Evolutionary conservation across 1,284 basidiomycete genomes (phyloP), one percentile per base, ranked within the genome.

Genomic region (Trametes sp.): DNA sequence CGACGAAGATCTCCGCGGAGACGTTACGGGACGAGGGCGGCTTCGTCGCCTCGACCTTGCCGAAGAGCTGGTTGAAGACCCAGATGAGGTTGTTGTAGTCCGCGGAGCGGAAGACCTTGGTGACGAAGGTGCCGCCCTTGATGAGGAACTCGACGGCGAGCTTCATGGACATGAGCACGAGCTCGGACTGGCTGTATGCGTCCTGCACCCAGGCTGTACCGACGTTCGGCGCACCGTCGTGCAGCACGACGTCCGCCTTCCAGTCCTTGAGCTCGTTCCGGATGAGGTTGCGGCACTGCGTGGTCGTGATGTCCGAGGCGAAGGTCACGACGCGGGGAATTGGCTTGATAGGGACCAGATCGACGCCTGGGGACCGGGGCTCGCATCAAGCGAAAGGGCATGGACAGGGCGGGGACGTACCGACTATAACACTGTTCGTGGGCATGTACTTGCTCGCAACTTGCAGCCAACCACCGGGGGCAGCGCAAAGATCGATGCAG

Each of bases 121-220:
- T 98, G 45, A 99, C 92, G 75, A 99, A 99, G 28, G 92, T 94
- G 57, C 96, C 96, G 42, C 97, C 98, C 75, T 96, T 96, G 49
- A 84, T 81, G 64, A 99, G 84, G 76, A 99, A 99, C 74, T 99
- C 97, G 57, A 96, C 95, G 16, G 98, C 97, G 62, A 99, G 89
- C 79, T 96, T 98, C 72, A 99, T 82, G 75, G 93, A 94, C 87
- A 95, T 96, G 62, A 99, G 85, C 60, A 98, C 97, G 63, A 99
- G 90, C 78, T 99, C 98, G 52, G 95, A 95, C 76, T 99, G 98
- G 64, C 90, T 90, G 81, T 97, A 99, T 1, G 98, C 98, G 79
- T 99, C 98, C 77, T 99, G 98, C 63, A 99, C 88, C 98, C 98
- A 99, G 14, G 98, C 98, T 28, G 96, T 94, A 84, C 98, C 98